Evolutionary conservation across 2,329 filamentous ascomycete genomes (phyloP).

Genomic region (Lachnellula subtilissima): DNA sequence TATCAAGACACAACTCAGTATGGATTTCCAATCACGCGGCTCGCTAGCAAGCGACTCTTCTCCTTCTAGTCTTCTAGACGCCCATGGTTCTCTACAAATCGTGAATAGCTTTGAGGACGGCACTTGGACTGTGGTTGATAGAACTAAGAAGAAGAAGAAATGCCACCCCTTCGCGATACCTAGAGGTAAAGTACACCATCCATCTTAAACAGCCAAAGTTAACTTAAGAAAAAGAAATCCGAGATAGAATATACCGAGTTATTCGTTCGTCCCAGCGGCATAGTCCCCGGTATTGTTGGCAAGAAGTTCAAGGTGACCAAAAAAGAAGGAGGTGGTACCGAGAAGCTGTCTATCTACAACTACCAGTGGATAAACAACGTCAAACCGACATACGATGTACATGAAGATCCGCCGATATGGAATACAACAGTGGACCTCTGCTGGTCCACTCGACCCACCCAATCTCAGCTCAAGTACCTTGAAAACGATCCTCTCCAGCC

Average conservation of each 20-base stretch:
- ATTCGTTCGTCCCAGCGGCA: not conserved
- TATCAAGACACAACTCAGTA: too few relatives aligned
- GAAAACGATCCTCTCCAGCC: not conserved
- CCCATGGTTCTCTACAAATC: too few relatives aligned
- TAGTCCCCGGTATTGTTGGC: not conserved
- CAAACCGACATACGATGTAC: not conserved
- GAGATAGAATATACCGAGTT: not conserved
- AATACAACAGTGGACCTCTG: not conserved
- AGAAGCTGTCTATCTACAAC: not conserved
- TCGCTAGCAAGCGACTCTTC: too few relatives aligned
- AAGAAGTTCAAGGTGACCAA: not conserved
- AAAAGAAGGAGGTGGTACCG: not conserved
- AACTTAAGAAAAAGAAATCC: not conserved
- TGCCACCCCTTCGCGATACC: not conserved
- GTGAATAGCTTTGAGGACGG: not conserved
- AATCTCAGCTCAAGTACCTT: not conserved
- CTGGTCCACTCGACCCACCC: not conserved
- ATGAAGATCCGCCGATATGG: not conserved
- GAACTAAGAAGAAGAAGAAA: not conserved
- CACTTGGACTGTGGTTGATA: not conserved
- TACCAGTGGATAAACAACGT: not conserved
- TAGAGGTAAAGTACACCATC: not conserved
- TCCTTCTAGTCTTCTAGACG: too few relatives aligned
- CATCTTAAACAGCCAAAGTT: not conserved
- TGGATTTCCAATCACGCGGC: too few relatives aligned